phyloP scores from a whole-genome alignment of 2,329 filamentous ascomycete species.

The Colletotrichum cuscutae region DNA sequence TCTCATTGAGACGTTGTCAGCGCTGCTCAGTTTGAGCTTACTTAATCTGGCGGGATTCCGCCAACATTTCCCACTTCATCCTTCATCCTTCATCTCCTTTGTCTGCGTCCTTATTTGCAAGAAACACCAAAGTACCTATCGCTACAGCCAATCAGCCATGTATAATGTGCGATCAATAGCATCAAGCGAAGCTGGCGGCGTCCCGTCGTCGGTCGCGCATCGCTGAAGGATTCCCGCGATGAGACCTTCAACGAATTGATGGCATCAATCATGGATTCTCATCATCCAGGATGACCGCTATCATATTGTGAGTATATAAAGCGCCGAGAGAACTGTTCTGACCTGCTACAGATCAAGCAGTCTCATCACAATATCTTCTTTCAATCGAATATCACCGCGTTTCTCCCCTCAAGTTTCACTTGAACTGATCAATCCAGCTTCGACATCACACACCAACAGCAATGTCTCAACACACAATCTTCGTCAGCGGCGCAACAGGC shows the following conservation, averaged over 20 bases:
- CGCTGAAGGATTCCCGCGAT: not conserved
- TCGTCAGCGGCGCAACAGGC: constrained; percentile 53
- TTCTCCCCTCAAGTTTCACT: too few relatives aligned
- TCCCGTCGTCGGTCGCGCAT: not conserved
- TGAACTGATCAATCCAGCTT: not conserved
- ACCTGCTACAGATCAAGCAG: not conserved
- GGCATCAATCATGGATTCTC: not conserved
- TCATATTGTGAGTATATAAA: not conserved
- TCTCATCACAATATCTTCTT: not conserved
- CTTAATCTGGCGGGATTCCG: constrained; percentile 31
- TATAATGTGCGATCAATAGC: not conserved
- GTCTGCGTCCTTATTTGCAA: not conserved
- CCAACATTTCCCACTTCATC: constrained; percentile 13
- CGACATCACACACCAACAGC: not conserved
- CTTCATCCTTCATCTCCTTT: not conserved
- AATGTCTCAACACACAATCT: constrained; percentile 36
- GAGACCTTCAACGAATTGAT: too few relatives aligned
- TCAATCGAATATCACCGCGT: not conserved
- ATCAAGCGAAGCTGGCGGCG: not conserved
- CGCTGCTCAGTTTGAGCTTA: not conserved
- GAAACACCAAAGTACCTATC: too few relatives aligned
- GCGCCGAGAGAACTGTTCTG: not conserved
- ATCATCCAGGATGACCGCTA: not conserved
- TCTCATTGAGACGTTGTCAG: not conserved
- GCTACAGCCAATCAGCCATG: not conserved